These are phyloP conservation scores for Fusarium sp. DNA, from an alignment of 2,329 filamentous ascomycete species.

Conservation along the genomic window DNA sequence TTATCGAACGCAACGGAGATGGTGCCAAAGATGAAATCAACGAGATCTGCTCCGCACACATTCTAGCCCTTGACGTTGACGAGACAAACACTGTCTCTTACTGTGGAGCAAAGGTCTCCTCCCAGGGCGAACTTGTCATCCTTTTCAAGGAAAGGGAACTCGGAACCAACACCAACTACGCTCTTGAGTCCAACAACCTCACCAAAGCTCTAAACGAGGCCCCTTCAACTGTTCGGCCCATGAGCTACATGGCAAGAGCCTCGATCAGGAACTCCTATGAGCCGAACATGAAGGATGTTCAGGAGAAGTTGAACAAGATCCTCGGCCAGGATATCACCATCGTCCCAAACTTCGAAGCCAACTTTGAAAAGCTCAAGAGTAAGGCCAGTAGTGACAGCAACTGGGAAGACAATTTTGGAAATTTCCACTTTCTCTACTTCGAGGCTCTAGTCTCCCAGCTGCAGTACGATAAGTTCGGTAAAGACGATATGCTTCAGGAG, in stretches of 20 bases:
- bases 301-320: slow-evolving; percentile 55
- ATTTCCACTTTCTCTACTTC: slow-evolving; percentile 58
- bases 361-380: slow-evolving; percentile 56
- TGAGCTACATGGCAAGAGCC: slow-evolving; percentile 60
- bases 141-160: slow-evolving; percentile 59
- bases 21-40: slow-evolving; percentile 62
- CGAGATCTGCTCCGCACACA: slow-evolving; percentile 57
- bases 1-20: slow-evolving; percentile 54
- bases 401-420: slow-evolving; percentile 61
- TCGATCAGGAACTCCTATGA: slow-evolving; percentile 60
- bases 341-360: slow-evolving; percentile 61
- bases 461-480: slow-evolving; percentile 58
- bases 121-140: slow-evolving; percentile 61
- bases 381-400: slow-evolving; percentile 47
- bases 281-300: slow-evolving; percentile 54
- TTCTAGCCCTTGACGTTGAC: slow-evolving; percentile 62
- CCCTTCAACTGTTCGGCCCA: slow-evolving; percentile 49
- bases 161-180: slow-evolving; percentile 60
- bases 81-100: slow-evolving; percentile 57
- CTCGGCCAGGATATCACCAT: slow-evolving; percentile 59
- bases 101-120: slow-evolving; percentile 58
- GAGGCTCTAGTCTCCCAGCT: slow-evolving; percentile 58
- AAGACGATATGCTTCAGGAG: slow-evolving; percentile 64
- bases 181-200: slow-evolving; percentile 55
- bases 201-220: slow-evolving; percentile 60